phyloP scores from a whole-genome alignment of 495 filamentous ascomycete species.

The Letharia columbiana region DNA sequence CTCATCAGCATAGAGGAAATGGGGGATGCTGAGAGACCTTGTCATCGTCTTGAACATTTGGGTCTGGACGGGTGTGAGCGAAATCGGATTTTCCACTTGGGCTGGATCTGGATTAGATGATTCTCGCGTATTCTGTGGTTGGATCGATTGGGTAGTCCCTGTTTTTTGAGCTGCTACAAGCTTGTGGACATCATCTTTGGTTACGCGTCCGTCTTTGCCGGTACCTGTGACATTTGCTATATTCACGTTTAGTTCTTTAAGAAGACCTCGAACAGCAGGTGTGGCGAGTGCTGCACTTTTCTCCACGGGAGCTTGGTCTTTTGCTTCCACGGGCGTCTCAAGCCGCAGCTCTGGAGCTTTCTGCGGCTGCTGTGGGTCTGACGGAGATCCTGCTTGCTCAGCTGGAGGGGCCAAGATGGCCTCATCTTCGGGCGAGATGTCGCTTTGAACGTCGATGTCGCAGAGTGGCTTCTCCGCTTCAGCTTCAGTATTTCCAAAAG shows the following conservation, averaged over 20 bases:
- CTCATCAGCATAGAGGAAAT: conserved; percentile 88
- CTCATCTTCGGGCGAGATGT: conserved; percentile 48
- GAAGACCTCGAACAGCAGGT: conserved; percentile 82
- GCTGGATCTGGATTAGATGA: conserved; percentile 24
- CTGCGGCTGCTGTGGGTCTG: conserved; percentile 23
- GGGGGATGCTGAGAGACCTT: conserved; percentile 75
- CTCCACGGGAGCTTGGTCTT: background rate
- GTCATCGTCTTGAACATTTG: conserved; percentile 99
- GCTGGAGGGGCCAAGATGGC: conserved; percentile 31
- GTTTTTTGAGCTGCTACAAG: conserved; percentile 41
- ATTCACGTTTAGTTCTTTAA: conserved; percentile 65
- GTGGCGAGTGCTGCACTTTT: conserved; percentile 71
- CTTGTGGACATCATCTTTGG: conserved; percentile 88
- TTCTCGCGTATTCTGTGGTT: conserved; percentile 16
- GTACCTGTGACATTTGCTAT: conserved; percentile 74
- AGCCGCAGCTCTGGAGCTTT: conserved; percentile 23
- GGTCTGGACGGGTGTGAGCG: conserved; percentile 68
- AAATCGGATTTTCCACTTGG: conserved; percentile 56
- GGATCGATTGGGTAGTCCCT: conserved; percentile 9
- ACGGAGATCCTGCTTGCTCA: conserved; percentile 25
- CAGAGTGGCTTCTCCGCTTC: conserved; percentile 40
- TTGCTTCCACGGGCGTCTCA: conserved; percentile 14
- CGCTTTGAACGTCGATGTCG: conserved; percentile 51
- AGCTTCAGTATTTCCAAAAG: conserved; percentile 19
- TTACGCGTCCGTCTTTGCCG: conserved; percentile 82